A percentile compares a stretch with the other conserved stretches of the same genome.
phyloP scores from a whole-genome alignment of 371 early-diverging fungal genomes.

The Lichtheimia hyalospora region DNA sequence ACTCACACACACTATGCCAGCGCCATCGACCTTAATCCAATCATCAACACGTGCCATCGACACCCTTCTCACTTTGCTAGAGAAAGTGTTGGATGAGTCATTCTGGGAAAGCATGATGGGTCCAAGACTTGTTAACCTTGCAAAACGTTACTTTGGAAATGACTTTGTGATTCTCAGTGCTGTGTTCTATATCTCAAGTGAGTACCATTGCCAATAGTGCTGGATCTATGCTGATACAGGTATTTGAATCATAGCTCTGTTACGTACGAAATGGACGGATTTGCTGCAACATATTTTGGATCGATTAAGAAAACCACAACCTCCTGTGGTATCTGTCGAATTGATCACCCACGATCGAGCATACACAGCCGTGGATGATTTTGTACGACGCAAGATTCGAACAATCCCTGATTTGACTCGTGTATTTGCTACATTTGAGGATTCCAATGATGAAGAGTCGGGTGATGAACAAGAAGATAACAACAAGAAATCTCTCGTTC shows the following conservation, averaged over 20 bases:
- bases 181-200: slow-evolving; percentile 32
- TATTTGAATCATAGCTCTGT: slow-evolving; percentile 21
- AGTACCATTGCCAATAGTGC: slow-evolving; percentile 4
- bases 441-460: slow-evolving; percentile 7
- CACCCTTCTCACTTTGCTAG: slow-evolving; percentile 24
- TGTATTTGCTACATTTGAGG: slow-evolving; percentile 18
- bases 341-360: slow-evolving; percentile 16
- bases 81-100: slow-evolving; percentile 27
- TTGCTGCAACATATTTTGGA: slow-evolving; percentile 13
- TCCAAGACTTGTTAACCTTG: slow-evolving; percentile 25
- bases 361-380: slow-evolving; percentile 21
- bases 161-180: slow-evolving; percentile 36
- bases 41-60: no score
- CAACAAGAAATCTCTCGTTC: slow-evolving; percentile 14
- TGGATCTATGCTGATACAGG: not conserved
- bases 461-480: slow-evolving; percentile 1
- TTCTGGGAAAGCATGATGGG: slow-evolving; percentile 34
- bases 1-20: no score
- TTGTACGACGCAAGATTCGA: slow-evolving; percentile 16
- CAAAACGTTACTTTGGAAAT: slow-evolving; percentile 40
- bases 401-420: slow-evolving; percentile 10
- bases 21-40: no score
- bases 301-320: not conserved
- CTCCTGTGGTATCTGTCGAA: slow-evolving; percentile 8
- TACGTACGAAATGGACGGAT: slow-evolving; percentile 26